A percentile compares a stretch with the other conserved stretches of the same genome.
Conservation (phyloP, 495 filamentous ascomycete species). For the Cladorrhinum samala region DNA sequence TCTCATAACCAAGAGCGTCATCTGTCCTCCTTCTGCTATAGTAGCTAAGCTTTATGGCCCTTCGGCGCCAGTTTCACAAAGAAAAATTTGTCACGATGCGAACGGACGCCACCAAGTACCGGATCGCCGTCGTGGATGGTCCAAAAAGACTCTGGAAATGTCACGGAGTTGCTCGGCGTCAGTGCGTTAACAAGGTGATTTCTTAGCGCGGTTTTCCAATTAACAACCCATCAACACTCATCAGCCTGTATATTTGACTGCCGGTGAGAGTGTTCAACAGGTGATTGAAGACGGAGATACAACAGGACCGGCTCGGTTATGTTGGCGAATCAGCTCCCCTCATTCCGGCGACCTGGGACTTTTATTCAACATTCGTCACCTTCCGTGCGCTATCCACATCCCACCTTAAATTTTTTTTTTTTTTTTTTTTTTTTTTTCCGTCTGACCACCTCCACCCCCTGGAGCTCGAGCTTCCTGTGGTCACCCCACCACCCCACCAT, state of each 20-base stretch:
- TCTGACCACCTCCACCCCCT: background rate
- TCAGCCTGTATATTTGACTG: too few relatives aligned
- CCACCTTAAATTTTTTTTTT: constrained; percentile 1
- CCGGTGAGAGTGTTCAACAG: too few relatives aligned
- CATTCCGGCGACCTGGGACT: background rate
- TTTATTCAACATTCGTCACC: background rate
- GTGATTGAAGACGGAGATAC: too few relatives aligned
- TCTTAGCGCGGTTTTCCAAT: background rate
- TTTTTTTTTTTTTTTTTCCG: background rate
- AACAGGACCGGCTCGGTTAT: constrained; percentile 3
- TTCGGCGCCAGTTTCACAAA: constrained; percentile 1
- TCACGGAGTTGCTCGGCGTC: constrained; percentile 14
- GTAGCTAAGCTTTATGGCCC: constrained; percentile 7
- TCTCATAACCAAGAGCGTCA: constrained; percentile 10
- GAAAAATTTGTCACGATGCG: constrained; percentile 6
- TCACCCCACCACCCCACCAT: constrained; percentile 13
- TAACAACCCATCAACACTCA: too few relatives aligned
- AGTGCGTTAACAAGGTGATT: constrained; percentile 18
- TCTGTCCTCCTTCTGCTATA: constrained; percentile 15
- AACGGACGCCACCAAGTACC: constrained; percentile 14
- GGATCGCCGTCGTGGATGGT: constrained; percentile 11
- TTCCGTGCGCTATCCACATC: constrained; percentile 5
- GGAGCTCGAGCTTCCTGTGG: background rate
- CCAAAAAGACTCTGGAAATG: constrained; percentile 1
- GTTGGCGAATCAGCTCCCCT: background rate